These are phyloP conservation scores for Skeletonema costatum DNA, from an alignment of 108 stramenopile species.

Conservation along the genomic window DNA sequence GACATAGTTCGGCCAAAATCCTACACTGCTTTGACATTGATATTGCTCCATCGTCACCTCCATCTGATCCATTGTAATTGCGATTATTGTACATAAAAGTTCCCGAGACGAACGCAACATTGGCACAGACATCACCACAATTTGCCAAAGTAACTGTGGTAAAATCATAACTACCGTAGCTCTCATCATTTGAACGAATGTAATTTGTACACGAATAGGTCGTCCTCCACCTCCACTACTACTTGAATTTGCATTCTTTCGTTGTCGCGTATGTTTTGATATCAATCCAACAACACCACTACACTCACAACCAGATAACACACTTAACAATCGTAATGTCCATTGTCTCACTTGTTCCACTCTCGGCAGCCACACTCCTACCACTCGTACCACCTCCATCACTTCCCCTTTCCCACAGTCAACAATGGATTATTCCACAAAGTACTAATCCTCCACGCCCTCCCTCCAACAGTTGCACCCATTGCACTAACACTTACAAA, in stretches of 20 bases:
- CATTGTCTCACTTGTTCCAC: not conserved
- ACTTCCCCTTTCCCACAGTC: not conserved
- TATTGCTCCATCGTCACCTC: not conserved
- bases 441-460: slow-evolving; percentile 5
- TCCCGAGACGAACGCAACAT: not conserved
- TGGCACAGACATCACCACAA: not conserved
- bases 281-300: not conserved
- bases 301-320: slow-evolving; percentile 1
- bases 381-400: not conserved
- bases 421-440: not conserved
- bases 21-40: slow-evolving; percentile 10
- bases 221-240: not conserved
- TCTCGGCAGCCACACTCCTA: no score
- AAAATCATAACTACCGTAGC: not conserved
- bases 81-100: not conserved
- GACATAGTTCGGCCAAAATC: slow-evolving; percentile 5
- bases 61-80: not conserved
- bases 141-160: not conserved
- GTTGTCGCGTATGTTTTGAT: no score
- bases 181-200: not conserved
- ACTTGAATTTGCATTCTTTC: not conserved
- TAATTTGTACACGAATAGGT: not conserved
- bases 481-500: not conserved
- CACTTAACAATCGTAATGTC: not conserved
- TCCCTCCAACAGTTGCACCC: not conserved